phyloP scores from a whole-genome alignment of 768 basidiomycete genomes.

The Auriscalpium microsporum region DNA sequence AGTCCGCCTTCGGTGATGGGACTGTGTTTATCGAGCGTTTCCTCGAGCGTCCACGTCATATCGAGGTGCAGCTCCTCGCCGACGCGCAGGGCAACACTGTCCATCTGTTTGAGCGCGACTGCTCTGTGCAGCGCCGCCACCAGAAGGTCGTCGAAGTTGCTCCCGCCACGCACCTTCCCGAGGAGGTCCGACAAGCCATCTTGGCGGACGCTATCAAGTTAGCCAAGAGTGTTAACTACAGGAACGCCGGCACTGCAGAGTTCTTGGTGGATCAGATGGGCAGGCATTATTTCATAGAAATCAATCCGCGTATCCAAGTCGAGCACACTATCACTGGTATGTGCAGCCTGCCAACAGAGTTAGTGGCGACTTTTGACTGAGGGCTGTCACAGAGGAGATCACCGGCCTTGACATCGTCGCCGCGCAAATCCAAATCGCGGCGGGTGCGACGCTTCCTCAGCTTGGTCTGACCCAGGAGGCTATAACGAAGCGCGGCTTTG shows the following conservation, averaged over 20 bases:
- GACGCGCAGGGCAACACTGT: constrained; percentile 91
- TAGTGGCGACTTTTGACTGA: constrained; percentile 1
- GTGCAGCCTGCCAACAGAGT: constrained; percentile 12
- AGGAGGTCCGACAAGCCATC: constrained; percentile 85
- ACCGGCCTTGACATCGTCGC: constrained; percentile 99
- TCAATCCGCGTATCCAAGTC: constrained; percentile 99
- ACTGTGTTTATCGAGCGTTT: constrained; percentile 99
- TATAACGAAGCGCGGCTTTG: constrained; percentile 92
- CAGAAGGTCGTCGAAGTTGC: constrained; percentile 99
- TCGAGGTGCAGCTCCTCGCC: constrained; percentile 93
- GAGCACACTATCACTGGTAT: constrained; percentile 97
- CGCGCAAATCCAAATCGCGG: constrained; percentile 99
- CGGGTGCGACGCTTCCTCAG: constrained; percentile 90
- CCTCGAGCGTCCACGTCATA: constrained; percentile 93
- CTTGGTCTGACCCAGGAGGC: constrained; percentile 94
- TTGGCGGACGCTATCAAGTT: constrained; percentile 88
- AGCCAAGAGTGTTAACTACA: constrained; percentile 87
- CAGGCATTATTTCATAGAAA: constrained; percentile 98
- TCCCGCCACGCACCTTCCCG: constrained; percentile 88
- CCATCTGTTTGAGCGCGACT: constrained; percentile 98
- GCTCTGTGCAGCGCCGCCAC: constrained; percentile 95
- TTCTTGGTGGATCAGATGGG: constrained; percentile 97
- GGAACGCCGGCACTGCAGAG: constrained; percentile 97
- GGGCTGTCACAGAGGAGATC: constrained; percentile 73
- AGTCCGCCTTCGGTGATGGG: constrained; percentile 94